Evolutionary conservation across 306 rosid species (phyloP).

Genomic region (Oxytropis ochrocephala): DNA sequence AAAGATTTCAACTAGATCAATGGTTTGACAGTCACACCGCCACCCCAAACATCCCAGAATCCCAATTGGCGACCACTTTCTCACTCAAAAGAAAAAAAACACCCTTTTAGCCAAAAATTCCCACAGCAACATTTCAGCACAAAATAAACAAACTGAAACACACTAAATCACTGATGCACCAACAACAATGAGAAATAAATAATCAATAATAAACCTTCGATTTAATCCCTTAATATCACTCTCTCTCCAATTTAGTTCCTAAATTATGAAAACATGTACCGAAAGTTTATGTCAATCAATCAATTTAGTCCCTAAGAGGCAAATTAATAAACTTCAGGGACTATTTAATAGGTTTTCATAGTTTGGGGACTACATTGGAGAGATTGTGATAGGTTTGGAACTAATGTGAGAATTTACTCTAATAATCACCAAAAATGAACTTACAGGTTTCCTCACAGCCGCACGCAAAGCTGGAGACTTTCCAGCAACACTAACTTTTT

Average conservation of each 20-base stretch:
- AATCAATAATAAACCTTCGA: no score
- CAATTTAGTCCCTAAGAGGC: no score
- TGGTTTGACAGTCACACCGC: conserved; percentile 5
- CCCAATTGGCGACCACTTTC: not conserved
- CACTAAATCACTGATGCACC: not conserved
- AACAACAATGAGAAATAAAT: not conserved
- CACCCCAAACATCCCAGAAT: conserved; percentile 1
- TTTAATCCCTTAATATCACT: no score
- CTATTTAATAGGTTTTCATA: no score
- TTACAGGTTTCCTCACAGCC: conserved; percentile 62
- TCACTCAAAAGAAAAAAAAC: not conserved
- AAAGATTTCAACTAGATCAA: not conserved
- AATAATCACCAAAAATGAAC: conserved; percentile 19
- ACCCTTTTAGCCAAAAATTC: not conserved
- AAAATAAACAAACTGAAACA: not conserved
- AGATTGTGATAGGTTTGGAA: no score
- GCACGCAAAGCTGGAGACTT: conserved; percentile 46
- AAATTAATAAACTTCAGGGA: no score
- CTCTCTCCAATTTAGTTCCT: no score
- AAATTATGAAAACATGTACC: no score
- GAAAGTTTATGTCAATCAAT: no score
- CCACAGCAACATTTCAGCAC: not conserved
- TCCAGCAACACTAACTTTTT: conserved; percentile 24
- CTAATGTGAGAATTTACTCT: no score
- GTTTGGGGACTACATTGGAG: no score